phyloP scores from a whole-genome alignment of 805 yeast genomes.

The Yarrowia porcina region DNA sequence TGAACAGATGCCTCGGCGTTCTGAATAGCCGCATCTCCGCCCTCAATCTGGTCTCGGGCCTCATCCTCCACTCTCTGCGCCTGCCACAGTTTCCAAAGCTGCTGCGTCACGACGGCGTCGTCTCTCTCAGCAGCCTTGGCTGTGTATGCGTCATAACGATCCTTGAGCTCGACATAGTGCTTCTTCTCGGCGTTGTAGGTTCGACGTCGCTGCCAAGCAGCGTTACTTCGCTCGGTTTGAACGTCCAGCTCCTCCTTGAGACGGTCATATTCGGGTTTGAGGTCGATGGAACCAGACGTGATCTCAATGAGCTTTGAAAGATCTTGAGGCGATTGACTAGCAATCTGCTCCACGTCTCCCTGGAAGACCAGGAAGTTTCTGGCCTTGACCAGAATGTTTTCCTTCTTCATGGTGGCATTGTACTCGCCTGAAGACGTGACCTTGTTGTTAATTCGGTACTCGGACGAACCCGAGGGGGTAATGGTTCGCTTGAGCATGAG shows the following conservation, averaged over 20 bases:
- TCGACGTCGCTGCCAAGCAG: constrained; percentile 65
- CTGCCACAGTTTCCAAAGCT: constrained; percentile 65
- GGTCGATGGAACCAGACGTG: constrained; percentile 77
- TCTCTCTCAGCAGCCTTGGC: constrained; percentile 46
- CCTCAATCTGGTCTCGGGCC: constrained; percentile 33
- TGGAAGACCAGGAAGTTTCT: constrained; percentile 91
- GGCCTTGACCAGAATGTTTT: constrained; percentile 83
- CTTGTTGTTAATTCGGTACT: constrained; percentile 61
- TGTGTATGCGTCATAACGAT: constrained; percentile 67
- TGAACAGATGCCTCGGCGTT: constrained; percentile 29
- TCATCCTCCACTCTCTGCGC: constrained; percentile 43
- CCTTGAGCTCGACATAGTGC: constrained; percentile 72
- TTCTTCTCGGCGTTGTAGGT: constrained; percentile 68
- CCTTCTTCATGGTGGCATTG: constrained; percentile 59
- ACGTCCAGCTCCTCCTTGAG: constrained; percentile 52
- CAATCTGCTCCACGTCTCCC: constrained; percentile 93
- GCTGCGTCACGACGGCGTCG: constrained; percentile 44
- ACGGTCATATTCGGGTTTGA: constrained; percentile 60
- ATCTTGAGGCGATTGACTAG: constrained; percentile 77
- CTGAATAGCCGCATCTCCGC: constrained; percentile 30
- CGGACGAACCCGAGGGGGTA: constrained; percentile 56
- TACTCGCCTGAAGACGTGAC: constrained; percentile 64
- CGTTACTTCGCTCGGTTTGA: constrained; percentile 59
- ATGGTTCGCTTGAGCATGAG: constrained; percentile 58
- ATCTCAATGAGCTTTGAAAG: constrained; percentile 72